Conservation (phyloP, 2,329 filamentous ascomycete species). For the Colletotrichum plurivorum region DNA sequence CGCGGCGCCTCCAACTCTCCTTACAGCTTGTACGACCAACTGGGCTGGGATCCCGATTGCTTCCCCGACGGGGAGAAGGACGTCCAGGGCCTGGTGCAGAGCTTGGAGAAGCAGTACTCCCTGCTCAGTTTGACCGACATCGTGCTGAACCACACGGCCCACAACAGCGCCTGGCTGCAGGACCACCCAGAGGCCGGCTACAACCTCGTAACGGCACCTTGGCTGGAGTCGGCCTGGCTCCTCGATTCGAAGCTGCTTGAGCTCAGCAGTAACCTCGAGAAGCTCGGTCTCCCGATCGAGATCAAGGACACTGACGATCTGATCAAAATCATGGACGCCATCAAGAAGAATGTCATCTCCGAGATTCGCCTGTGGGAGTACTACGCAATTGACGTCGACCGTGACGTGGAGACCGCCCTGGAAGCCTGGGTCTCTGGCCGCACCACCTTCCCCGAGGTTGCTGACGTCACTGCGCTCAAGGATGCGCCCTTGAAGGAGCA, state of each 20-base stretch:
- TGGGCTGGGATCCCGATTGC: slow-evolving; percentile 83
- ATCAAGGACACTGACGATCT: slow-evolving; percentile 81
- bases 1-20: slow-evolving; percentile 94
- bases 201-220: slow-evolving; percentile 91
- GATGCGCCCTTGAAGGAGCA: slow-evolving; percentile 61
- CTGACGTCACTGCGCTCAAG: slow-evolving; percentile 64
- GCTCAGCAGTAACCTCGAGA: slow-evolving; percentile 80
- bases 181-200: slow-evolving; percentile 97
- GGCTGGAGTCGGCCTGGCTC: slow-evolving; percentile 75
- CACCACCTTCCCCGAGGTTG: slow-evolving; percentile 64
- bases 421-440: slow-evolving; percentile 79
- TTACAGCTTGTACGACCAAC: slow-evolving; percentile 95
- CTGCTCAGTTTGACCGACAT: slow-evolving; percentile 94
- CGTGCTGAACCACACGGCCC: slow-evolving; percentile 96
- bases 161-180: slow-evolving; percentile 95
- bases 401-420: slow-evolving; percentile 77
- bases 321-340: slow-evolving; percentile 83
- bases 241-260: slow-evolving; percentile 77
- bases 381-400: slow-evolving; percentile 86
- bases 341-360: slow-evolving; percentile 85
- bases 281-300: slow-evolving; percentile 81
- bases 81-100: slow-evolving; percentile 80
- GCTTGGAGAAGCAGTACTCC: slow-evolving; percentile 87
- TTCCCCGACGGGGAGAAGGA: slow-evolving; percentile 92
- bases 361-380: slow-evolving; percentile 92